Evolutionary conservation across 768 basidiomycete species (phyloP).

Genomic region (Scleroderma bovista): DNA sequence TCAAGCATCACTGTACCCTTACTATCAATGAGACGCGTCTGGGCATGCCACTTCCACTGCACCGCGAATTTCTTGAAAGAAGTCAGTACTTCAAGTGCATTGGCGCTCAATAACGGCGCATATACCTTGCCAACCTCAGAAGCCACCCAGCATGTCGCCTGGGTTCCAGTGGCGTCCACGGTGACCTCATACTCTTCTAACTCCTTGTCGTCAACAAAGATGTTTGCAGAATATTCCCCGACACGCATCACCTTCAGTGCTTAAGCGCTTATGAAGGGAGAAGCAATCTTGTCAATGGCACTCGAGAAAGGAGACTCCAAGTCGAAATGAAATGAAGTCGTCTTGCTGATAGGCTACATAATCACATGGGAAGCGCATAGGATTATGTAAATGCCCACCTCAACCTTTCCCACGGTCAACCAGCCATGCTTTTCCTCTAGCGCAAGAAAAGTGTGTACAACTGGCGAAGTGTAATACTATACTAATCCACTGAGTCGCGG

Average conservation of each 20-base stretch:
- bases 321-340: too few relatives aligned
- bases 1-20: slow-evolving; percentile 4
- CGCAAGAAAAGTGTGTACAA: too few relatives aligned
- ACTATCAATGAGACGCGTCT: not conserved
- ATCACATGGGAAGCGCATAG: too few relatives aligned
- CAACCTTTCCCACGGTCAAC: too few relatives aligned
- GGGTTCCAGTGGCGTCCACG: slow-evolving; percentile 2
- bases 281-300: too few relatives aligned
- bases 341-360: too few relatives aligned
- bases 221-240: slow-evolving; percentile 9
- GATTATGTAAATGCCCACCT: too few relatives aligned
- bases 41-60: slow-evolving; percentile 8
- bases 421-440: too few relatives aligned
- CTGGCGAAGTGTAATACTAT: too few relatives aligned
- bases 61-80: slow-evolving; percentile 8
- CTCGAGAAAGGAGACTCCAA: too few relatives aligned
- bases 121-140: slow-evolving; percentile 20
- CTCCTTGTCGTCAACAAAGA: slow-evolving; percentile 10
- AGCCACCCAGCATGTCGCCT: slow-evolving; percentile 17
- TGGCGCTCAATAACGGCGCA: not conserved
- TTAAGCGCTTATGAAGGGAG: too few relatives aligned
- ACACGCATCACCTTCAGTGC: slow-evolving; percentile 12
- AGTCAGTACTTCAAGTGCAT: not conserved
- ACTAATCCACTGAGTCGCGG: too few relatives aligned
- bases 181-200: slow-evolving; percentile 11